Percentiles rank a stretch among this genome's conserved stretches.
Conservation (phyloP, 140 eudicot genomes). For the Stevia rebaudiana region DNA sequence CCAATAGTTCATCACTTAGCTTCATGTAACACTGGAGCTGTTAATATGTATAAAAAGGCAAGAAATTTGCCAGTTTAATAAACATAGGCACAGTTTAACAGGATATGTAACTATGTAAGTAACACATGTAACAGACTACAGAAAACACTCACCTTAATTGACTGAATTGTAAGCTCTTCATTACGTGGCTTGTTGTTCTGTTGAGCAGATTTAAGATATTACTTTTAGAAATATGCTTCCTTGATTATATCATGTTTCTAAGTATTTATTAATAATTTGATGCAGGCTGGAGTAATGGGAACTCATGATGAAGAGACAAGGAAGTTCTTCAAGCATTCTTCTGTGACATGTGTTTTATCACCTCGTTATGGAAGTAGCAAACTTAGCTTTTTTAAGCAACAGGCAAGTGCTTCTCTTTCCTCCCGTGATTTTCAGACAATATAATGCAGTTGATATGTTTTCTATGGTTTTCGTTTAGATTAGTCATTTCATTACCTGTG, state of each 20-base stretch:
- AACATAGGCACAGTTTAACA: not conserved
- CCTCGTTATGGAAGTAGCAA: slow-evolving; percentile 94
- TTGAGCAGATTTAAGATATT: not conserved
- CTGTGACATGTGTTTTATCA: slow-evolving; percentile 76
- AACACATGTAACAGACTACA: not conserved
- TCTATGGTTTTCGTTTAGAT: slow-evolving; percentile 5
- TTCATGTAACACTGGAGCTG: not conserved
- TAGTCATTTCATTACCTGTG: not conserved
- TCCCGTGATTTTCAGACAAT: not conserved
- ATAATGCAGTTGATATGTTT: not conserved
- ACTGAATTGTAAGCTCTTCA: not conserved
- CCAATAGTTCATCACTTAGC: not conserved
- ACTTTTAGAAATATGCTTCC: slow-evolving; percentile 13
- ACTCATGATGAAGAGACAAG: slow-evolving; percentile 97
- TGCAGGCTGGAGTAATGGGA: slow-evolving; percentile 85
- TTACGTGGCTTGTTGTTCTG: not conserved
- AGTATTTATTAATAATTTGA: slow-evolving; percentile 6
- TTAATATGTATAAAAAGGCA: not conserved
- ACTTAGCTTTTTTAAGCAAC: slow-evolving; percentile 74
- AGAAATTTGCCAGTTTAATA: not conserved
- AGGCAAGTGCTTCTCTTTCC: slow-evolving; percentile 43
- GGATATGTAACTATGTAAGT: not conserved
- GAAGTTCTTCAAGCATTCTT: slow-evolving; percentile 88
- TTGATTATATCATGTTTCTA: slow-evolving; percentile 13
- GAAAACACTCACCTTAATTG: slow-evolving; percentile 3